A percentile compares a stretch with the other conserved stretches of the same genome.
phyloP scores from a whole-genome alignment of 1,284 basidiomycete species.

The Flammula alnicola region DNA sequence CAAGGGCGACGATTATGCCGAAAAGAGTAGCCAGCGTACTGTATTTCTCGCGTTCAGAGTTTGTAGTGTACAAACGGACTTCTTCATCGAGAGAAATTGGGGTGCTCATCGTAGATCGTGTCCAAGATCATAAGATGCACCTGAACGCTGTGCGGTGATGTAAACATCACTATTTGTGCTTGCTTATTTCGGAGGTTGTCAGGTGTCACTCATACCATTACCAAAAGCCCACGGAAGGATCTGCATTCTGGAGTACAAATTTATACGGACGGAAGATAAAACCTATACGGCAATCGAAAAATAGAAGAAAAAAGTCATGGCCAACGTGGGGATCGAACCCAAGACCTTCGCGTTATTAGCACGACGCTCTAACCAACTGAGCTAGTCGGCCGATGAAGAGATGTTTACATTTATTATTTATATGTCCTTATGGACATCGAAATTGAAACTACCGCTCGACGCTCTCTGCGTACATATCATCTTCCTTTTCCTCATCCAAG shows the following conservation, averaged over 20 bases:
- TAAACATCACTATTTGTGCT: too few species aligned
- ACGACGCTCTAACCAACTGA: constrained; percentile 36
- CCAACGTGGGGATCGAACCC: constrained; percentile 35
- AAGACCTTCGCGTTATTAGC: constrained; percentile 36
- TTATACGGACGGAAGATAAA: not conserved
- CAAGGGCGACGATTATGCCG: constrained; percentile 88
- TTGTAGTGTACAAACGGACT: constrained; percentile 86
- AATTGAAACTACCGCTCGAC: not conserved
- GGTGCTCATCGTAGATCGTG: constrained; percentile 18
- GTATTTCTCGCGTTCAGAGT: constrained; percentile 88
- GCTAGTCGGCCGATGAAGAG: constrained; percentile 26
- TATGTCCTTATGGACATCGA: not conserved
- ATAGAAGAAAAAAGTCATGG: constrained; percentile 18
- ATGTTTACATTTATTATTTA: not conserved
- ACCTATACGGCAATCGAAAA: not conserved
- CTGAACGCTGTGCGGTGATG: too few species aligned
- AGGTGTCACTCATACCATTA: not conserved
- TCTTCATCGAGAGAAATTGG: constrained; percentile 84
- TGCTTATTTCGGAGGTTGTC: constrained; percentile 7
- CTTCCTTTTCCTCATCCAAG: constrained; percentile 22
- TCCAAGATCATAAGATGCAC: not conserved
- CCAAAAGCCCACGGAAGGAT: too few species aligned
- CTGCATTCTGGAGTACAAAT: too few species aligned
- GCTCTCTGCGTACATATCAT: not conserved
- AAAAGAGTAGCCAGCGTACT: constrained; percentile 92